phyloP scores from a whole-genome alignment of 441 rosid genomes.

The Euphorbia corollata region DNA sequence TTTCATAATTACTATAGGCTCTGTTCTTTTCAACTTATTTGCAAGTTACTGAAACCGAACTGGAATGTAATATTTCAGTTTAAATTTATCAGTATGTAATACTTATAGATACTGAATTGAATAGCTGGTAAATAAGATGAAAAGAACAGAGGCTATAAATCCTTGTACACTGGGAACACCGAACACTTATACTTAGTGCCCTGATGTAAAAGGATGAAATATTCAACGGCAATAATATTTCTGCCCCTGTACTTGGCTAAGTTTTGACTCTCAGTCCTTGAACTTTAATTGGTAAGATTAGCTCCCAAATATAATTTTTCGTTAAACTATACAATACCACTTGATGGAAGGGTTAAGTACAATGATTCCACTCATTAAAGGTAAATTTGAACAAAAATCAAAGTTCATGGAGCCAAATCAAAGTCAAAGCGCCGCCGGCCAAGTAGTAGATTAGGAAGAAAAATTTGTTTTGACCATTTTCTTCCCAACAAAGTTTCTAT shows the following conservation, averaged over 20 bases:
- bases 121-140: too few relatives aligned
- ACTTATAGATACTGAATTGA: too few relatives aligned
- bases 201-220: not conserved
- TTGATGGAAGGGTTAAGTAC: not conserved
- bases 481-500: not conserved
- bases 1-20: not conserved
- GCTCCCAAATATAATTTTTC: not conserved
- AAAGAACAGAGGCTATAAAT: too few relatives aligned
- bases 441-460: not conserved
- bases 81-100: too few relatives aligned
- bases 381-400: not conserved
- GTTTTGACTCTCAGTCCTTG: not conserved
- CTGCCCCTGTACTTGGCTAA: not conserved
- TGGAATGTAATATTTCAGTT: too few relatives aligned
- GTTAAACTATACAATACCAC: not conserved
- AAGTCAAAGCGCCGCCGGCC: not conserved
- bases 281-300: not conserved
- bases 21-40: too few relatives aligned
- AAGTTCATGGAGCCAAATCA: not conserved
- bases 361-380: not conserved
- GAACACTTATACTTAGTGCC: not conserved
- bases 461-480: not conserved
- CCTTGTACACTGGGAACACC: not conserved
- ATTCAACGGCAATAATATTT: not conserved
- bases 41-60: too few relatives aligned